Evolutionary conservation across 2,329 filamentous ascomycete genomes (phyloP).

Genomic region (Stagonosporopsis tanaceti): DNA sequence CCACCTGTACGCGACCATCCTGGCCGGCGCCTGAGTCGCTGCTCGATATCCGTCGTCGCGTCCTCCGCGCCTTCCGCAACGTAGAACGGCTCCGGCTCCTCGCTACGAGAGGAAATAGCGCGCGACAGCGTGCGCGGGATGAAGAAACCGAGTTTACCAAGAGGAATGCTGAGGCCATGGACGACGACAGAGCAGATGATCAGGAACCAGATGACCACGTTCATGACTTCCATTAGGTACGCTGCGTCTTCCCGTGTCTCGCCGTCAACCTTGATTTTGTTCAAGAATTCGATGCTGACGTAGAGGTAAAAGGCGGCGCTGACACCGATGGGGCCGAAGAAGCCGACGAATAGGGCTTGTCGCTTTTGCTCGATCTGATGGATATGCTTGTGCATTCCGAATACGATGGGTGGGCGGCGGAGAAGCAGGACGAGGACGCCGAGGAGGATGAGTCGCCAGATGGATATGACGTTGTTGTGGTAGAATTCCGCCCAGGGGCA

Average conservation of each 20-base stretch:
- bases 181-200: conserved; percentile 84
- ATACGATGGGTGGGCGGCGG: conserved; percentile 78
- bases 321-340: conserved; percentile 92
- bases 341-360: conserved; percentile 86
- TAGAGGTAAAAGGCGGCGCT: conserved; percentile 91
- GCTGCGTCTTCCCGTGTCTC: conserved; percentile 70
- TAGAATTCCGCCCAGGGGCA: conserved; percentile 80
- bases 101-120: conserved; percentile 42
- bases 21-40: conserved; percentile 33
- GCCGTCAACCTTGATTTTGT: conserved; percentile 64
- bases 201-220: conserved; percentile 85
- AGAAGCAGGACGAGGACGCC: conserved; percentile 80
- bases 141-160: conserved; percentile 71
- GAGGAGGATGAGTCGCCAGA: conserved; percentile 75
- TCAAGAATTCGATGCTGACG: conserved; percentile 77
- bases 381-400: conserved; percentile 76
- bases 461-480: conserved; percentile 72
- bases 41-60: conserved; percentile 31
- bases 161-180: conserved; percentile 81
- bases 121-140: conserved; percentile 70
- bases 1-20: conserved; percentile 31
- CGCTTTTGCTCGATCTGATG: conserved; percentile 77
- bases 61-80: conserved; percentile 28
- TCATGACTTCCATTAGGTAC: conserved; percentile 70
- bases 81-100: conserved; percentile 41